Evolutionary conservation across 1,284 basidiomycete species (phyloP).

Genomic region (Rhodotorula sp.): DNA sequence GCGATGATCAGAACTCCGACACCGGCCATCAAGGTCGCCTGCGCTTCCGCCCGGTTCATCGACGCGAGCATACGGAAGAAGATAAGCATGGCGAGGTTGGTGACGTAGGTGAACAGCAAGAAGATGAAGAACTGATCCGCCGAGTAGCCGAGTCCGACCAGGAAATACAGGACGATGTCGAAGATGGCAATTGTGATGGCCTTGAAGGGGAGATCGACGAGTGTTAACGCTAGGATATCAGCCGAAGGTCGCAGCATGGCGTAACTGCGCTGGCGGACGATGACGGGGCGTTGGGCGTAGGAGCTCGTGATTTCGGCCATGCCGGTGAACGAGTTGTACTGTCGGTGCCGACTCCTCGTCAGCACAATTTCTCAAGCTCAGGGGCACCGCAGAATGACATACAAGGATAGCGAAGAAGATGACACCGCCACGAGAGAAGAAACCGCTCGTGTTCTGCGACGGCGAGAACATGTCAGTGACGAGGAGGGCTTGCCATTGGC

Average conservation of each 20-base stretch:
- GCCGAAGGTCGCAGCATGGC: slow-evolving; percentile 54
- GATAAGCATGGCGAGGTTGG: slow-evolving; percentile 51
- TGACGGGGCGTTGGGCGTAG: slow-evolving; percentile 53
- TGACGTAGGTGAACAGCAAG: slow-evolving; percentile 50
- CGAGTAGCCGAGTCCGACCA: slow-evolving; percentile 52
- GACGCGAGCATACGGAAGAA: slow-evolving; percentile 55
- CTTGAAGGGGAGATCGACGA: slow-evolving; percentile 55
- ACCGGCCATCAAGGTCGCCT: slow-evolving; percentile 37
- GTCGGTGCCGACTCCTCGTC: background rate
- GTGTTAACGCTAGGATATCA: slow-evolving; percentile 52
- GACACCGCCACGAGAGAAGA: slow-evolving; percentile 76
- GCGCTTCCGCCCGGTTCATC: slow-evolving; percentile 46
- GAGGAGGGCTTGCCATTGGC: no score
- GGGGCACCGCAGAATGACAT: background rate
- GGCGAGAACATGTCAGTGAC: no score
- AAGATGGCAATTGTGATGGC: slow-evolving; percentile 40
- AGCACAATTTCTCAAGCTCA: no score
- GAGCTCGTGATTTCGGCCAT: slow-evolving; percentile 61
- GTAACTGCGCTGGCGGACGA: slow-evolving; percentile 48
- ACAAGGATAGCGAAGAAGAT: slow-evolving; percentile 51
- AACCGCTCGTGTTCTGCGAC: slow-evolving; percentile 58
- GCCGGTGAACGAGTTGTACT: slow-evolving; percentile 53
- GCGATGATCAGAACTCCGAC: slow-evolving; percentile 52
- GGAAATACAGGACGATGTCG: slow-evolving; percentile 51
- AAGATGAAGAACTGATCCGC: slow-evolving; percentile 50